Percentiles rank a stretch among this genome's conserved stretches.
These are phyloP conservation scores for Phytopythium oedochilum DNA, from an alignment of 352 stramenopile species.

Conservation along the genomic window DNA sequence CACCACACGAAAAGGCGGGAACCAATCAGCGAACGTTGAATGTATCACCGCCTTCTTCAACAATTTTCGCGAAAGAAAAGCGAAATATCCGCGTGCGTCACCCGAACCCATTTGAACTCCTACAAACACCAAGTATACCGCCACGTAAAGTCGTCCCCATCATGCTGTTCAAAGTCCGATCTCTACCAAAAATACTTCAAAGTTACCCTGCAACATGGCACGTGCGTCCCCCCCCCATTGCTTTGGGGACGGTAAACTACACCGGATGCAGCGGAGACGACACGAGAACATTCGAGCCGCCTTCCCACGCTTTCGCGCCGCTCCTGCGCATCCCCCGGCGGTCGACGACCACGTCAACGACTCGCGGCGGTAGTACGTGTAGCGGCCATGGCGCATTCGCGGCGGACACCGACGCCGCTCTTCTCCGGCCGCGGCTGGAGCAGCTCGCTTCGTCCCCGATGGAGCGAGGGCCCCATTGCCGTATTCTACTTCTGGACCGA, in stretches of 20 bases:
- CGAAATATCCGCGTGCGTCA: background rate
- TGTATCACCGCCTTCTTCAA: background rate
- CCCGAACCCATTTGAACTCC: background rate
- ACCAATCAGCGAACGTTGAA: background rate
- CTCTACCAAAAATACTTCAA: too few relatives aligned
- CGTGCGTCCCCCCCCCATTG: too few relatives aligned
- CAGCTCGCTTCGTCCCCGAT: too few relatives aligned
- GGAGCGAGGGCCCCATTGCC: too few relatives aligned
- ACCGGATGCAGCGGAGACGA: too few relatives aligned
- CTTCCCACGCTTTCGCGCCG: background rate
- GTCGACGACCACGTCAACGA: slow-evolving; percentile 3
- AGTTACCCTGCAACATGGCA: too few relatives aligned
- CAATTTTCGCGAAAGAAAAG: background rate
- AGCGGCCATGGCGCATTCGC: too few relatives aligned
- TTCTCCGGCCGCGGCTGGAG: too few relatives aligned
- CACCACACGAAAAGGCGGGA: background rate
- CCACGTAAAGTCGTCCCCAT: background rate
- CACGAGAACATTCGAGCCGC: slow-evolving; percentile 1
- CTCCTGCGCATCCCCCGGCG: background rate
- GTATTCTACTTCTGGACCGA: background rate
- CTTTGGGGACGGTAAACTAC: background rate
- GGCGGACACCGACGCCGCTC: too few relatives aligned
- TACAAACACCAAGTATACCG: background rate
- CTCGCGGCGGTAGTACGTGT: too few relatives aligned
- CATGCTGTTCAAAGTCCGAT: too few relatives aligned